Conservation (phyloP, 2,329 filamentous ascomycete genomes). For the Calonectria hawksworthii region DNA sequence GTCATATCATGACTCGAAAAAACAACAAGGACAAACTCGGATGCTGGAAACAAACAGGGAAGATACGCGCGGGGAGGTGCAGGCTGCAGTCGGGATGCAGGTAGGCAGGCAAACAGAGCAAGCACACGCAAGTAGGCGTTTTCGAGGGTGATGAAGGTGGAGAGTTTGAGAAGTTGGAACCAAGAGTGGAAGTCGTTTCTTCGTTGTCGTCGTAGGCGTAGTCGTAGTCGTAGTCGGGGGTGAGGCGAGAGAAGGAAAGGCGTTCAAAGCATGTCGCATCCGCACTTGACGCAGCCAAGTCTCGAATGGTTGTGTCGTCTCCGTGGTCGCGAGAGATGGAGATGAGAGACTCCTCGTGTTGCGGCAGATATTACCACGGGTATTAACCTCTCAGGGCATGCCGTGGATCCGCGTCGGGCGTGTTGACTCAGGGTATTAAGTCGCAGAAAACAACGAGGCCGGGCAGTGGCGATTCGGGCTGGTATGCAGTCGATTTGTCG, state of each 20-base stretch:
- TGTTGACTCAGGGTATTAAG: constrained; percentile 45
- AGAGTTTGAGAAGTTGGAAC: constrained; percentile 25
- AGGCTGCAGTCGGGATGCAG: constrained; percentile 36
- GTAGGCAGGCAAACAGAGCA: constrained; percentile 36
- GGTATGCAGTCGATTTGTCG: constrained; percentile 46
- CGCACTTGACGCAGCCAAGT: constrained; percentile 39
- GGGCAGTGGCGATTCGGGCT: constrained; percentile 44
- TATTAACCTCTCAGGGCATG: constrained; percentile 41
- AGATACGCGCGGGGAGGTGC: constrained; percentile 23
- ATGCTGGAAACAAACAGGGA: constrained; percentile 37
- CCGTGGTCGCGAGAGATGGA: constrained; percentile 26
- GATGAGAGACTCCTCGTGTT: constrained; percentile 40
- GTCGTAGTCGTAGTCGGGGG: constrained; percentile 31
- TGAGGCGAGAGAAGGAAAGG: constrained; percentile 38
- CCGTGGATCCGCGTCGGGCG: constrained; percentile 43
- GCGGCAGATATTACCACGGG: constrained; percentile 40
- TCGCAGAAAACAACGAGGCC: constrained; percentile 44
- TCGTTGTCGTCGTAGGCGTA: constrained; percentile 36
- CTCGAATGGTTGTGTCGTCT: constrained; percentile 28
- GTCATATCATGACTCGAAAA: constrained; percentile 49
- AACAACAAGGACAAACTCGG: constrained; percentile 26
- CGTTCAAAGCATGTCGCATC: constrained; percentile 47
- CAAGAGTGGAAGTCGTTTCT: constrained; percentile 19
- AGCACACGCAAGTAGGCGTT: constrained; percentile 24
- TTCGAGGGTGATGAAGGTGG: constrained; percentile 25